Evolutionary conservation across 192 early-diverging fungal genomes (phyloP).

Genomic region (Dispira simplex): DNA sequence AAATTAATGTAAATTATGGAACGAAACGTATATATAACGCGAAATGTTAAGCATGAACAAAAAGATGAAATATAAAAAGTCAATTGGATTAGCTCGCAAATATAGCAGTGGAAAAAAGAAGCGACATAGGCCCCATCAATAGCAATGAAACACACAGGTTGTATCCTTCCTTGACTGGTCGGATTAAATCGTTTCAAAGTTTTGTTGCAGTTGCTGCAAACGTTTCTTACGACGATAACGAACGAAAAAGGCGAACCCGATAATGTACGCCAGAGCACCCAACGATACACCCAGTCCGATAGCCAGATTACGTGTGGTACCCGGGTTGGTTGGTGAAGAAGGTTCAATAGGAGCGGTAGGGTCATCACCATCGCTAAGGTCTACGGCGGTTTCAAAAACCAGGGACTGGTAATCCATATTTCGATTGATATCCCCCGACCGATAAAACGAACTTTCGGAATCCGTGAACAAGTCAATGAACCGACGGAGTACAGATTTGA

Average conservation of each 20-base stretch:
- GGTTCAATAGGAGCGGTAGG: neutral
- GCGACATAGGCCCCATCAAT: too few relatives aligned
- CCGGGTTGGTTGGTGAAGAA: neutral
- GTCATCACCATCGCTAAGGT: neutral
- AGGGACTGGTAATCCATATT: constrained; percentile 5
- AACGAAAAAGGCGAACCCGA: neutral
- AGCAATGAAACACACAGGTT: too few relatives aligned
- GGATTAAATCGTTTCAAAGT: constrained; percentile 3
- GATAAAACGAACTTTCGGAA: neutral
- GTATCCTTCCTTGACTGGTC: too few relatives aligned
- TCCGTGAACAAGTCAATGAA: constrained; percentile 2
- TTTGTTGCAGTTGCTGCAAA: constrained; percentile 9
- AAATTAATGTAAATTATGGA: too few relatives aligned
- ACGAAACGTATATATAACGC: too few relatives aligned
- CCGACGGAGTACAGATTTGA: neutral
- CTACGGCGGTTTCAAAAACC: neutral
- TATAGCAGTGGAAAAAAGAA: too few relatives aligned
- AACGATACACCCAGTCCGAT: neutral
- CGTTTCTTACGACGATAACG: constrained; percentile 2
- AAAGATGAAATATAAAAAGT: too few relatives aligned
- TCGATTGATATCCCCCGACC: neutral
- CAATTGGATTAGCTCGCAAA: too few relatives aligned
- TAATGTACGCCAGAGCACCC: constrained; percentile 1
- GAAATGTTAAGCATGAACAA: too few relatives aligned
- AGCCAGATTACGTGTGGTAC: neutral